A percentile compares a stretch with the other conserved stretches of the same genome.
phyloP scores from a whole-genome alignment of 2,329 filamentous ascomycete species.

The Trichoderma citrinoviride region DNA sequence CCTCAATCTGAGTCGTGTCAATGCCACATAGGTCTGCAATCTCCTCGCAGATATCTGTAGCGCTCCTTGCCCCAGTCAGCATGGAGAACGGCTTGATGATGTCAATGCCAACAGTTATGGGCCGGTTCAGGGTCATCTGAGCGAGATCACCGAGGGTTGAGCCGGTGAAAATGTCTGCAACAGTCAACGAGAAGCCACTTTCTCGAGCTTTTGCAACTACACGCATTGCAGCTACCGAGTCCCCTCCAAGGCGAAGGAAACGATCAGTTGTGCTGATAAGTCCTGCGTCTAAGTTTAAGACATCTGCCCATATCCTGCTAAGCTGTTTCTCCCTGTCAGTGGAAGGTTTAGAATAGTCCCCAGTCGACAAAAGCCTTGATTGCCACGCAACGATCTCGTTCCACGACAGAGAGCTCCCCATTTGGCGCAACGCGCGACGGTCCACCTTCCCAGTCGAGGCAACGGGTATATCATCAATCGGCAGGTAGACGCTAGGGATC shows the following conservation, averaged over 20 bases:
- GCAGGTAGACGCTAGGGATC: conserved; percentile 6
- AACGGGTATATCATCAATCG: not conserved
- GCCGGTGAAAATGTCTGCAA: conserved; percentile 6
- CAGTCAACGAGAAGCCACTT: not conserved
- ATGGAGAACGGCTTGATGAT: not conserved
- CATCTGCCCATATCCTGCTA: not conserved
- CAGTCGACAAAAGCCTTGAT: not conserved
- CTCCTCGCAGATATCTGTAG: not conserved
- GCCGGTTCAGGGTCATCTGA: not conserved
- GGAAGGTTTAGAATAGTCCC: not conserved
- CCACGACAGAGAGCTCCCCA: not conserved
- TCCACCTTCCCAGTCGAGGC: conserved; percentile 7
- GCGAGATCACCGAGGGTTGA: not conserved
- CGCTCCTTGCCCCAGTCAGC: not conserved
- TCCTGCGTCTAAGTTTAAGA: not conserved
- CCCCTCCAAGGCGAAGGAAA: conserved; percentile 6
- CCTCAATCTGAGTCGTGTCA: not conserved
- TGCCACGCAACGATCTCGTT: not conserved
- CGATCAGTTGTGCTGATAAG: not conserved
- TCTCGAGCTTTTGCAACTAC: conserved; percentile 8
- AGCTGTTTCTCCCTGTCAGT: not conserved
- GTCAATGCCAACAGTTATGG: not conserved
- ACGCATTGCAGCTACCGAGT: conserved; percentile 10
- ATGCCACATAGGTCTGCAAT: not conserved
- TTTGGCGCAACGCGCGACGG: not conserved